Conservation (phyloP, 1,139 yeast species). For the Hemisphaericaspora subhashii region DNA sequence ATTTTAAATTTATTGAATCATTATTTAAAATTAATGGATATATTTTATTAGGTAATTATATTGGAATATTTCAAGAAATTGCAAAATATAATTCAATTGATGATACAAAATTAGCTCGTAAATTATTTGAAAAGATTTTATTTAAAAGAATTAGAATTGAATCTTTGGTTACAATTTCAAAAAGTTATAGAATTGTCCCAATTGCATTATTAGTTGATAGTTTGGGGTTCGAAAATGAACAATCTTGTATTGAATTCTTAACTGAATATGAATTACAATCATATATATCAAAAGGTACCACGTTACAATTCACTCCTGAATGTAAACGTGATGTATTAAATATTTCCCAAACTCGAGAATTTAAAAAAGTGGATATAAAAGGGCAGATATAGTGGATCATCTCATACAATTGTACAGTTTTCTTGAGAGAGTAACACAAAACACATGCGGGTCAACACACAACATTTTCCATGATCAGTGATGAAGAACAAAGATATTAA, state of each 20-base stretch:
- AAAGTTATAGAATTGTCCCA: constrained; percentile 58
- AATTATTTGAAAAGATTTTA: constrained; percentile 40
- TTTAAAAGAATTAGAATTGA: constrained; percentile 58
- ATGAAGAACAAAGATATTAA: constrained; percentile 2
- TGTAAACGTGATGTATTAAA: not conserved
- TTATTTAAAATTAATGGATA: constrained; percentile 27
- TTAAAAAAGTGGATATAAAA: constrained; percentile 80
- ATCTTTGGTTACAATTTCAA: constrained; percentile 59
- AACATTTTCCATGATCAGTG: too few relatives aligned
- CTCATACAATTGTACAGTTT: too few relatives aligned
- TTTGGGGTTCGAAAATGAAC: constrained; percentile 42
- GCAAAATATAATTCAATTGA: constrained; percentile 19
- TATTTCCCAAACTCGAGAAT: constrained; percentile 20
- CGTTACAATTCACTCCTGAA: not conserved
- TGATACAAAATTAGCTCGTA: constrained; percentile 25
- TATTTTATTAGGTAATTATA: constrained; percentile 48
- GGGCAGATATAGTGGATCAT: constrained; percentile 91
- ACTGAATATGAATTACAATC: constrained; percentile 36
- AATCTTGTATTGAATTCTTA: constrained; percentile 35
- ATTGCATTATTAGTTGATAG: constrained; percentile 45
- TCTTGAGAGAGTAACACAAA: not conserved
- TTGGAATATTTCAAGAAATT: constrained; percentile 48
- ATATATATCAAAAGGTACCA: constrained; percentile 19
- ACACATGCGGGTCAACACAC: too few relatives aligned
- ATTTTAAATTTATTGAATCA: constrained; percentile 21